phyloP scores from a whole-genome alignment of 352 stramenopile species.

The Phytophthora capsici region DNA sequence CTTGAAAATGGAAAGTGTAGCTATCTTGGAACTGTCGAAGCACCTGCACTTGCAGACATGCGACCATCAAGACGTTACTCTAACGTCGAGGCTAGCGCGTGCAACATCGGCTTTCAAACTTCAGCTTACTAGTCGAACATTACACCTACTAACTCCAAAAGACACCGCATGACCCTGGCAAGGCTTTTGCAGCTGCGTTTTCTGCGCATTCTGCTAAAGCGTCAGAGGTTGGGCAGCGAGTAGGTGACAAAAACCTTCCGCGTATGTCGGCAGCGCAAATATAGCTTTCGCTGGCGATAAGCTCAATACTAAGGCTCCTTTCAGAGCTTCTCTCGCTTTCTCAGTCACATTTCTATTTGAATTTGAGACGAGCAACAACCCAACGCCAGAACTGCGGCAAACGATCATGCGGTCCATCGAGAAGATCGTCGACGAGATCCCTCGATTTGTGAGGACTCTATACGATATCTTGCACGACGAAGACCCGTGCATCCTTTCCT shows the following conservation, averaged over 20 bases:
- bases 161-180: slow-evolving; percentile 1
- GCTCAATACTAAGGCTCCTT: slow-evolving; percentile 6
- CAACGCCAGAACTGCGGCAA: background rate
- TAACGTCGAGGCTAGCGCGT: slow-evolving; percentile 1
- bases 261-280: slow-evolving; percentile 6
- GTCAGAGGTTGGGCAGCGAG: background rate
- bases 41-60: slow-evolving; percentile 4
- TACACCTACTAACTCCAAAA: slow-evolving; percentile 7
- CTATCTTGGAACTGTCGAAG: slow-evolving; percentile 26
- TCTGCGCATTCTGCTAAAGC: slow-evolving; percentile 11
- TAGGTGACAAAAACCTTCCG: slow-evolving; percentile 10
- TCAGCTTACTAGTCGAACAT: slow-evolving; percentile 7
- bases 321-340: slow-evolving; percentile 1
- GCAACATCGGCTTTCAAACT: background rate
- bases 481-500: slow-evolving; percentile 64
- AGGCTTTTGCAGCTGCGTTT: slow-evolving; percentile 22
- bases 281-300: slow-evolving; percentile 4
- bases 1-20: slow-evolving; percentile 21
- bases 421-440: slow-evolving; percentile 44
- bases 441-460: slow-evolving; percentile 76
- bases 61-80: slow-evolving; percentile 28
- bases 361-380: slow-evolving; percentile 4
- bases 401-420: slow-evolving; percentile 16
- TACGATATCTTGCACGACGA: slow-evolving; percentile 76
- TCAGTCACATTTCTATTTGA: slow-evolving; percentile 20